Evolutionary conservation across 139 green algal species (phyloP).

Genomic region (Chlamydomonas sp.): DNA sequence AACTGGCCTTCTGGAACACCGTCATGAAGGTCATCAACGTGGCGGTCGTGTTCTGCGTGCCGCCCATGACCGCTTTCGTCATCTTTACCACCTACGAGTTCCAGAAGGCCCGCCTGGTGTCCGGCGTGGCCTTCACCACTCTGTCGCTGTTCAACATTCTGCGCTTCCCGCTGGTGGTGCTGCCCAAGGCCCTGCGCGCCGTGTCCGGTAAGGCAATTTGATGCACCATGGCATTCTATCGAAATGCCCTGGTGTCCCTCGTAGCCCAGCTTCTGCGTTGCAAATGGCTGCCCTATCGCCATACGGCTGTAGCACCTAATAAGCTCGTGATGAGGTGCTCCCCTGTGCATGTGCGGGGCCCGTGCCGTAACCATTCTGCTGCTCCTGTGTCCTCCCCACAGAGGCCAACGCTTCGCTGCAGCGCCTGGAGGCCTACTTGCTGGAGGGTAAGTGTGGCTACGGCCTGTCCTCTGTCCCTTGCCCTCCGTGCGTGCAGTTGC

Average conservation of each 20-base stretch:
- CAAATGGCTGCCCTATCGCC: no score
- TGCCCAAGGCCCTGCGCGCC: constrained; percentile 69
- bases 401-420: constrained; percentile 44
- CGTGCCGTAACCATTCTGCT: neutral
- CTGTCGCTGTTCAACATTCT: constrained; percentile 85
- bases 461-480: no score
- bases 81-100: constrained; percentile 65
- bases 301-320: no score
- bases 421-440: constrained; percentile 64
- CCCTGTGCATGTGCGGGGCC: no score
- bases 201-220: constrained; percentile 1
- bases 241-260: no score
- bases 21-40: constrained; percentile 69
- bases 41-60: constrained; percentile 60
- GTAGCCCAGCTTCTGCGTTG: no score
- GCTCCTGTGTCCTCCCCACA: neutral
- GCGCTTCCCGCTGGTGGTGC: constrained; percentile 79
- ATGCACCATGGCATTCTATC: no score
- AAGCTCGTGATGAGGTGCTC: no score
- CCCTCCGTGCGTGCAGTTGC: no score
- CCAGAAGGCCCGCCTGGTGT: constrained; percentile 27
- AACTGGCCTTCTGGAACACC: constrained; percentile 45
- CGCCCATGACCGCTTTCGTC: constrained; percentile 53
- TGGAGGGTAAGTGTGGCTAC: no score
- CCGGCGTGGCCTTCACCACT: constrained; percentile 68